phyloP scores from a whole-genome alignment of 371 early-diverging fungal species.

The Gilbertella persicaria region DNA sequence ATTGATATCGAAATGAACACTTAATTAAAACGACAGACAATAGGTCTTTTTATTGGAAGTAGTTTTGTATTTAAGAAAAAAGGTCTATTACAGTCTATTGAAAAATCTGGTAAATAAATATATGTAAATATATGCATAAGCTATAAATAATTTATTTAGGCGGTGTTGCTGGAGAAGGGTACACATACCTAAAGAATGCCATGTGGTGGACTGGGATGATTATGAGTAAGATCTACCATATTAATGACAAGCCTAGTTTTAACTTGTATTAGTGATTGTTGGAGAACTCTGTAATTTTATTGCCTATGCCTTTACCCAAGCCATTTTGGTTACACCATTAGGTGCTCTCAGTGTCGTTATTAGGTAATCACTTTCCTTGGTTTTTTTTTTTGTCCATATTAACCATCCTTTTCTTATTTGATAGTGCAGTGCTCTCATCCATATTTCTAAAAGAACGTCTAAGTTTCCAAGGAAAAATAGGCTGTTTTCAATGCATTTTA shows the following conservation, averaged over 20 bases:
- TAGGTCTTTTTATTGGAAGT: constrained; percentile 86
- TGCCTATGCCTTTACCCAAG: constrained; percentile 94
- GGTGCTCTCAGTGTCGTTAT: constrained; percentile 87
- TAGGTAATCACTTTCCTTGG: constrained; percentile 24
- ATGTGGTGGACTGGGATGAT: constrained; percentile 97
- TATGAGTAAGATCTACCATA: constrained; percentile 47
- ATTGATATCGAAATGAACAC: constrained; percentile 1
- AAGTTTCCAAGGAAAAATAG: constrained; percentile 83
- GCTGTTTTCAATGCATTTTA: constrained; percentile 89
- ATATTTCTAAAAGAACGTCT: constrained; percentile 88
- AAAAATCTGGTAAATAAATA: constrained; percentile 49
- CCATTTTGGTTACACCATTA: constrained; percentile 94
- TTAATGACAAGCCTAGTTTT: background rate
- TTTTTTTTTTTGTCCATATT: background rate
- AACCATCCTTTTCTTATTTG: background rate
- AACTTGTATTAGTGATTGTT: constrained; percentile 55
- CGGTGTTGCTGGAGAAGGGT: constrained; percentile 75
- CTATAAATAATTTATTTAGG: constrained; percentile 15
- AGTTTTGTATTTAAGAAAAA: constrained; percentile 94
- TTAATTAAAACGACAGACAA: constrained; percentile 1
- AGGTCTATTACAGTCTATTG: constrained; percentile 79
- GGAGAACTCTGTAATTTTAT: constrained; percentile 95
- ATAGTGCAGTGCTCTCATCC: constrained; percentile 87
- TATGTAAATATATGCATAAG: background rate
- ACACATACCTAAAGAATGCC: constrained; percentile 78